phyloP scores from a whole-genome alignment of 495 filamentous ascomycete genomes.

The Penicillium goetzii region DNA sequence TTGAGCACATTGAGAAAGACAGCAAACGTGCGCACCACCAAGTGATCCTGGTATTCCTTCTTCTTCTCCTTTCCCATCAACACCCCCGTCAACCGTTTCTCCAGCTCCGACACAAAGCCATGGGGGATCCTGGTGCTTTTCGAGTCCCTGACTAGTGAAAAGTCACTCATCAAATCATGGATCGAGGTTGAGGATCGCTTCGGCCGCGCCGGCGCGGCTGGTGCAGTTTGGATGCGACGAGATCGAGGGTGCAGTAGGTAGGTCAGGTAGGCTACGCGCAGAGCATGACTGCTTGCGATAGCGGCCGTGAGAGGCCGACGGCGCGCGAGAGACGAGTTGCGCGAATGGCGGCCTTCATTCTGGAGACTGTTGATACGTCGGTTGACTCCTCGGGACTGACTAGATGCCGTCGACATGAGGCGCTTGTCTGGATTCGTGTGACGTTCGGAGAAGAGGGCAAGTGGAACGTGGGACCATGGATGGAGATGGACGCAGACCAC shows the following conservation, averaged over 20 bases:
- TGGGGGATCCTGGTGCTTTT: conserved; percentile 80
- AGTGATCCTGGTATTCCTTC: conserved; percentile 75
- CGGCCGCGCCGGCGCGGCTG: conserved; percentile 61
- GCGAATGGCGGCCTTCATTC: conserved; percentile 54
- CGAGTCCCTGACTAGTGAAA: conserved; percentile 72
- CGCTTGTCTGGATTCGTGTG: conserved; percentile 28
- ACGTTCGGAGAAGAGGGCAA: conserved; percentile 30
- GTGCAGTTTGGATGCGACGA: conserved; percentile 82
- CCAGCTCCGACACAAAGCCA: conserved; percentile 71
- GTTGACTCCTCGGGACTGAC: conserved; percentile 56
- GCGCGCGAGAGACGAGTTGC: conserved; percentile 54
- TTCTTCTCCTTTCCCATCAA: conserved; percentile 71
- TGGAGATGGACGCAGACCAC: conserved; percentile 33
- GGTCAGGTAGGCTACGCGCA: conserved; percentile 88
- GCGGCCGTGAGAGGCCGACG: conserved; percentile 58
- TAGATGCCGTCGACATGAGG: conserved; percentile 60
- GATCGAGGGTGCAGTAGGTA: conserved; percentile 91
- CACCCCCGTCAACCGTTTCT: conserved; percentile 68
- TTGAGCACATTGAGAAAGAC: conserved; percentile 78
- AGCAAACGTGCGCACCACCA: conserved; percentile 80
- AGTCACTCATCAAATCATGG: conserved; percentile 72
- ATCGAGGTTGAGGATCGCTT: conserved; percentile 71
- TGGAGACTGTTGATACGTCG: conserved; percentile 61
- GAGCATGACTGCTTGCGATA: conserved; percentile 86
- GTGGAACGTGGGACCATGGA: conserved; percentile 47